Percentiles rank a stretch among this genome's conserved stretches.
Conservation (phyloP, 345 rosid species). For the Durio zibethinus region DNA sequence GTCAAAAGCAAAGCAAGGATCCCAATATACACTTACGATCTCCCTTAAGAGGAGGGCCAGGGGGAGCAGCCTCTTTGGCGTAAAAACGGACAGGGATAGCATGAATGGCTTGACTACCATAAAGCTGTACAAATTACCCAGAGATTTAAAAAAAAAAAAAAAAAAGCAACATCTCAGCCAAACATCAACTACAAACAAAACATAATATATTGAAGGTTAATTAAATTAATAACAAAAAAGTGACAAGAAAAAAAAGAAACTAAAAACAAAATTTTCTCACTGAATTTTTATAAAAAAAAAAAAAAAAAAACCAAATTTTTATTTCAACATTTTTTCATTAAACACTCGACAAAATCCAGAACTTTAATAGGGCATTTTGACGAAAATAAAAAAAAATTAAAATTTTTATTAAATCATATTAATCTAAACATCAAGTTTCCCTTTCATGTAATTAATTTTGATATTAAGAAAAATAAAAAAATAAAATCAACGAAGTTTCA, state of each 20-base stretch:
- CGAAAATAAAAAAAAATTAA: background rate
- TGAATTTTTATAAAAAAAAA: too few species aligned
- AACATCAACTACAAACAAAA: background rate
- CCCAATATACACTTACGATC: slow-evolving; percentile 54
- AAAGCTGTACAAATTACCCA: slow-evolving; percentile 41
- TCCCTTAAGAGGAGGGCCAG: slow-evolving; percentile 70
- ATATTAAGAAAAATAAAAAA: background rate
- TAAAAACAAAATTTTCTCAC: too few species aligned
- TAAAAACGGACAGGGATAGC: slow-evolving; percentile 60
- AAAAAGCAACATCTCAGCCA: background rate
- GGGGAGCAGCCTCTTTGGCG: slow-evolving; percentile 68
- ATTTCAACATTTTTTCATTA: background rate
- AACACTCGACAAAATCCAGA: background rate
- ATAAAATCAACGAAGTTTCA: background rate
- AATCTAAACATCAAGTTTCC: background rate
- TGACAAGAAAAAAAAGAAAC: too few species aligned
- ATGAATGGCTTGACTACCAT: slow-evolving; percentile 38
- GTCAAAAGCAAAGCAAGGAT: background rate
- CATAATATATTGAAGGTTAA: background rate
- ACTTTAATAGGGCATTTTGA: background rate
- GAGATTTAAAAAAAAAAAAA: background rate
- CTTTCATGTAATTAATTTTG: background rate
- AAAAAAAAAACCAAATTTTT: background rate
- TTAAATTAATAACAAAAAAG: background rate
- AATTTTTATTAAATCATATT: background rate